Evolutionary conservation across 148 eudicot species (phyloP).

Genomic region (Camellia sinensis): DNA sequence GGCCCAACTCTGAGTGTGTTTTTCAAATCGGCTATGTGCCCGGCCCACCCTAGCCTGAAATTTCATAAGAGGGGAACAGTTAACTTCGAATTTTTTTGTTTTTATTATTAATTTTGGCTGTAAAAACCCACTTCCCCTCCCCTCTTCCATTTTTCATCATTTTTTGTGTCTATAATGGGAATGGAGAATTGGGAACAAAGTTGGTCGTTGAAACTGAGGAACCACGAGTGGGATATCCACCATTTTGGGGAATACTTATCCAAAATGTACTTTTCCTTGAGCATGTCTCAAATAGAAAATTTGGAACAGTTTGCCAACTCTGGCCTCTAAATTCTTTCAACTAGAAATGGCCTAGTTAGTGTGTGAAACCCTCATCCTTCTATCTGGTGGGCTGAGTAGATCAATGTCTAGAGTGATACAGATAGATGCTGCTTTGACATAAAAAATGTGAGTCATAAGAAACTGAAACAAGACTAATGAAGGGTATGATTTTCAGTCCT

Average conservation of each 20-base stretch:
- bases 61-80: too few species aligned
- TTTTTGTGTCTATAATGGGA: too few species aligned
- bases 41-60: too few species aligned
- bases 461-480: neutral
- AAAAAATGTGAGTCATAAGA: neutral
- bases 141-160: too few species aligned
- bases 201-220: too few species aligned
- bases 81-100: too few species aligned
- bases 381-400: neutral
- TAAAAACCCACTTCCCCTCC: too few species aligned
- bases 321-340: neutral
- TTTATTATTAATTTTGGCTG: too few species aligned
- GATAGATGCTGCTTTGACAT: neutral
- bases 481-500: neutral
- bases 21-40: too few species aligned
- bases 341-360: neutral
- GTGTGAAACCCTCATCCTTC: neutral
- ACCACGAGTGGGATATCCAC: too few species aligned
- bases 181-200: too few species aligned
- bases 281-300: neutral
- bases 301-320: neutral
- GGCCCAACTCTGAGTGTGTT: too few species aligned
- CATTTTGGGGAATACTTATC: neutral
- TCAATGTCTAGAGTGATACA: neutral
- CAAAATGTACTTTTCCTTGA: neutral